Conservation (phyloP, 371 early-diverging fungal species). For the Phascolomyces articulosus region DNA sequence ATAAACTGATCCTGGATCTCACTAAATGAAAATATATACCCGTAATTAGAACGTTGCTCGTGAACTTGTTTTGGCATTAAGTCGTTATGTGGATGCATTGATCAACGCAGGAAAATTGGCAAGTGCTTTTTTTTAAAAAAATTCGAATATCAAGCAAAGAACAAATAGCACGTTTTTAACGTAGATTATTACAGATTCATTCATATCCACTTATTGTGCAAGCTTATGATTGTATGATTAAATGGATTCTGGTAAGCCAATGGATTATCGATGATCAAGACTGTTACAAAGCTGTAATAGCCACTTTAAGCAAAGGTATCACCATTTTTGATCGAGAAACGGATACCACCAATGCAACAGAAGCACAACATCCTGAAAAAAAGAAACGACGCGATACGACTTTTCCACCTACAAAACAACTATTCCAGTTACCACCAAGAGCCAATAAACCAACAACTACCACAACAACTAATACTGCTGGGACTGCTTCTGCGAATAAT, state of each 20-base stretch:
- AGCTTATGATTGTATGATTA: constrained; percentile 78
- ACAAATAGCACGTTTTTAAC: too few species aligned
- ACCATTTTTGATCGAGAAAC: constrained; percentile 63
- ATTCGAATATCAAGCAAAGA: too few species aligned
- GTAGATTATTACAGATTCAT: too few species aligned
- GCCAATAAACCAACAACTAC: constrained; percentile 24
- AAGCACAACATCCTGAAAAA: constrained; percentile 29
- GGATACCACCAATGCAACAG: constrained; percentile 5
- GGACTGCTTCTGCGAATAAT: too few species aligned
- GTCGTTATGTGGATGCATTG: constrained; percentile 71
- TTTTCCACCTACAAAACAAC: constrained; percentile 50
- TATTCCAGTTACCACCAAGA: constrained; percentile 48
- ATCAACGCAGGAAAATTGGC: constrained; percentile 46
- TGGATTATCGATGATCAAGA: constrained; percentile 78
- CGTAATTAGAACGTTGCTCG: constrained; percentile 62
- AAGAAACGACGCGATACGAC: constrained; percentile 50
- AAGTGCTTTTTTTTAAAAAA: too few species aligned
- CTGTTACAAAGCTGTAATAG: constrained; percentile 68
- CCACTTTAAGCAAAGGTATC: constrained; percentile 72
- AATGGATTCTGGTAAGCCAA: constrained; percentile 74
- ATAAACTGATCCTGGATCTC: too few species aligned
- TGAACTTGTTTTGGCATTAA: constrained; percentile 71
- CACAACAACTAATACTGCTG: constrained; percentile 4
- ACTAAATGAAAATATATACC: too few species aligned
- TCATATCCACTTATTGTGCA: constrained; percentile 65